Conservation (phyloP, 768 basidiomycete genomes). For the Pleurotus tuber-regium region DNA sequence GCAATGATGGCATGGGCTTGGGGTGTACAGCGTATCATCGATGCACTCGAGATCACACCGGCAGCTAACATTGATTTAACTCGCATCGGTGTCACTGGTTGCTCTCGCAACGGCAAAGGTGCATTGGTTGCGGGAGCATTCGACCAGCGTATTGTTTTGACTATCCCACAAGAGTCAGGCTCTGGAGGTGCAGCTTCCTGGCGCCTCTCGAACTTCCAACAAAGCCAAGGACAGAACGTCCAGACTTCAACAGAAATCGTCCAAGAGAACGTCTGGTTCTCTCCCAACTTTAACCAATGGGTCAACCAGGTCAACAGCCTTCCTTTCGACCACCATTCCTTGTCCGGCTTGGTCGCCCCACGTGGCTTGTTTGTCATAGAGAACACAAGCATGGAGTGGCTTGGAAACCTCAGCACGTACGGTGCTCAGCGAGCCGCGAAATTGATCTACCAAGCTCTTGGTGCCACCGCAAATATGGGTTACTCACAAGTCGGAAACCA, state of each 20-base stretch:
- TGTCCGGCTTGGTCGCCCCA: conserved; percentile 54
- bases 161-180: conserved; percentile 62
- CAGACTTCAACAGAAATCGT: conserved; percentile 61
- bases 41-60: conserved; percentile 51
- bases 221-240: conserved; percentile 7
- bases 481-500: conserved; percentile 55
- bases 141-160: conserved; percentile 55
- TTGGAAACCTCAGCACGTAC: conserved; percentile 47
- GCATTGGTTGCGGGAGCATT: conserved; percentile 59
- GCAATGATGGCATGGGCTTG: conserved; percentile 65
- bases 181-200: conserved; percentile 60
- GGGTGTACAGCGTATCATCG: conserved; percentile 60
- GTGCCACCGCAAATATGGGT: conserved; percentile 45
- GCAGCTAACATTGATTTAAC: conserved; percentile 43
- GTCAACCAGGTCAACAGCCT: conserved; percentile 42
- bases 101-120: conserved; percentile 62
- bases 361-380: conserved; percentile 51
- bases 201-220: conserved; percentile 53
- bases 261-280: conserved; percentile 63
- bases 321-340: conserved; percentile 60
- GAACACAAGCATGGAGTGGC: conserved; percentile 56
- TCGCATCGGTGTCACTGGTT: conserved; percentile 55
- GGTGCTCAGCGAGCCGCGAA: conserved; percentile 51
- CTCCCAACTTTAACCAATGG: conserved; percentile 44
- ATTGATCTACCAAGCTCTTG: conserved; percentile 49